Base-by-base conservation (phyloP, 139 green algal species). In the Astrephomene gubernaculifera region DNA sequence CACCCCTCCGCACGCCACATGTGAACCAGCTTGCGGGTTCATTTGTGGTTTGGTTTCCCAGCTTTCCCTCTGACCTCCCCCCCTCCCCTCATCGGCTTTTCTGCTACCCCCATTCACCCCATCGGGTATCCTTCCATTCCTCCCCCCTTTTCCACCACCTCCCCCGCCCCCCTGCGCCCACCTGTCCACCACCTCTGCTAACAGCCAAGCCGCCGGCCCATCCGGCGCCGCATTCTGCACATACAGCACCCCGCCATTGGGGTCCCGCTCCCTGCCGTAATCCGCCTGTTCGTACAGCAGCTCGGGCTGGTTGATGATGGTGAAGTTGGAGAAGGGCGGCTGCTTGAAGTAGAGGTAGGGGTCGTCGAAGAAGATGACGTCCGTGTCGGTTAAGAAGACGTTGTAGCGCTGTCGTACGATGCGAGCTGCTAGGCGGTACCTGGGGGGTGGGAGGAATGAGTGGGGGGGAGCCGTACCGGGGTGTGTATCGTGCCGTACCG, bases 281-380 rank as follows among this genome's bases (percentile, higher is more conserved):
- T 79, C 65, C n/a, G 35, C 49, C 67, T 78, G 79, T 21, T 86
- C 79, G 68, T 79, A 79, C 79, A 79, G 67, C 44, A 79, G 9
- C 75, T 83, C 75, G 0, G 75, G 75, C 29, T 83, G 75, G 36
- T 83, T 83, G 36, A 83, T 83, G 35, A 83, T 72, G 27, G 75
- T 83, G 75, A 71, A 83, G 75, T 83, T 71, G 39, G 57, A 33
- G 44, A 85, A 85, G 45, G 79, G 33, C 64, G 63, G 63, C 5
- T 4, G 39, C 67, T 87, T 87, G 81, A 87, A 87, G 81, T 87
- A 89, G n/a, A 69, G 33, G 78, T 89, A 89, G 21, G 85, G 85
- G 43, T 89, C 85, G n/a, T 86, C 85, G 45, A 89, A 89, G 35
- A 89, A 76, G 53, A 89, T 83, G 35, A 86, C 75, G 68, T 89